phyloP scores from a whole-genome alignment of 2,329 filamentous ascomycete genomes.

The Lojkania enalia region DNA sequence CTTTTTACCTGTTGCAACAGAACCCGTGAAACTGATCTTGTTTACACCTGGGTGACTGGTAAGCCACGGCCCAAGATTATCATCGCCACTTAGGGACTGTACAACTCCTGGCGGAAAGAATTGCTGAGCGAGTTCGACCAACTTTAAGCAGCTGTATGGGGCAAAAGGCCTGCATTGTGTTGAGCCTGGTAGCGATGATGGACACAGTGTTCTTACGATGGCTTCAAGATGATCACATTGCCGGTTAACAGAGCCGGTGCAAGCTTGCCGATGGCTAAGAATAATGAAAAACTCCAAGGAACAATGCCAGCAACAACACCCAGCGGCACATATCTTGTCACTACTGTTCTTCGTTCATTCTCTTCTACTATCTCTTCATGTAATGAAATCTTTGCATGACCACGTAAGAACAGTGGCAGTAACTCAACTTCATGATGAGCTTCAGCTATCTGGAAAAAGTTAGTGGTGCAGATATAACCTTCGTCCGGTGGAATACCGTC shows the following conservation, averaged over 20 bases:
- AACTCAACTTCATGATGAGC: not conserved
- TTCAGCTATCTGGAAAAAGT: not conserved
- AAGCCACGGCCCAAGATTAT: slow-evolving; percentile 62
- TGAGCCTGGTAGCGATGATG: too few relatives aligned
- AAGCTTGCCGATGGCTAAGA: slow-evolving; percentile 58
- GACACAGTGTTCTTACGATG: too few relatives aligned
- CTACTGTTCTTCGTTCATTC: not conserved
- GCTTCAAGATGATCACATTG: slow-evolving; percentile 60
- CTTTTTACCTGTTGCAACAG: slow-evolving; percentile 62
- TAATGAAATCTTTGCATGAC: too few relatives aligned
- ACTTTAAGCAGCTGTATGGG: slow-evolving; percentile 62
- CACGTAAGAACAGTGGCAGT: not conserved
- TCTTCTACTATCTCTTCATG: not conserved
- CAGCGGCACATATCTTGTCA: not conserved
- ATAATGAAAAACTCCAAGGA: slow-evolving; percentile 58
- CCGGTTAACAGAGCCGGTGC: slow-evolving; percentile 61
- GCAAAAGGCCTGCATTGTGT: too few relatives aligned
- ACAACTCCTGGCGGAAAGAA: slow-evolving; percentile 67
- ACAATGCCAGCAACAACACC: slow-evolving; percentile 28
- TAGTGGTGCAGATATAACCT: too few relatives aligned
- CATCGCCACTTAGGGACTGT: slow-evolving; percentile 63
- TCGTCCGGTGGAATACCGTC: too few relatives aligned
- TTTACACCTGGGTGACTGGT: slow-evolving; percentile 62
- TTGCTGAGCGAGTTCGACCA: slow-evolving; percentile 60
- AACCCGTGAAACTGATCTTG: slow-evolving; percentile 68